phyloP scores from a whole-genome alignment of 148 eudicot genomes.

The Drosera capensis region DNA sequence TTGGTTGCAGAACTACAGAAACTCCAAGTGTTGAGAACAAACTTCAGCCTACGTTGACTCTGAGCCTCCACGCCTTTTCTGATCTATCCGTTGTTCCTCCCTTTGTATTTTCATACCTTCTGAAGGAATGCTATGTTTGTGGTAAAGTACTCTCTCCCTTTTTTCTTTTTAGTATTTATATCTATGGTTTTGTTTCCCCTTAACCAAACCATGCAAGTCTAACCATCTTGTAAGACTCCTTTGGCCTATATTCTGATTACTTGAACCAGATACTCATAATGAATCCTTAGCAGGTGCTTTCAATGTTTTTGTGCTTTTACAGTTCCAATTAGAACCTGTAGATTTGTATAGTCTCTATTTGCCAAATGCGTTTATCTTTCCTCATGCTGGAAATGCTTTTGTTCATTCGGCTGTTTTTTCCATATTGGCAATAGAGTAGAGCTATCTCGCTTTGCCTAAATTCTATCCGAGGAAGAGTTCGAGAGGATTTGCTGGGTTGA shows the following conservation, averaged over 20 bases:
- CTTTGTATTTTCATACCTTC: slow-evolving; percentile 60
- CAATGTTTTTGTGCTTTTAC: too few species aligned
- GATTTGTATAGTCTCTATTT: too few species aligned
- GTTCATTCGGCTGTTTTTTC: too few species aligned
- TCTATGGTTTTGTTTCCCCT: background rate
- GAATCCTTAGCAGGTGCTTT: too few species aligned
- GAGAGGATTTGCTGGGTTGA: too few species aligned
- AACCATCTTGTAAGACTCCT: background rate
- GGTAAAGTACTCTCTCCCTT: slow-evolving; percentile 21
- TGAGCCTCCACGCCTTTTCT: slow-evolving; percentile 55
- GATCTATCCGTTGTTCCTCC: slow-evolving; percentile 85
- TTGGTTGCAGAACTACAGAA: slow-evolving; percentile 10
- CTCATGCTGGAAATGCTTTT: too few species aligned
- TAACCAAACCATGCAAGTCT: background rate
- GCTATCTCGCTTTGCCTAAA: too few species aligned
- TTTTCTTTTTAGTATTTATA: background rate
- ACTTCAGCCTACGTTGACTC: slow-evolving; percentile 21
- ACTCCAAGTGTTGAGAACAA: slow-evolving; percentile 11
- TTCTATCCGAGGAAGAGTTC: too few species aligned
- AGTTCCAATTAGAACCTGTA: too few species aligned
- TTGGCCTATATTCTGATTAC: background rate
- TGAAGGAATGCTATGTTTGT: slow-evolving; percentile 60
- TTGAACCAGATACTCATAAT: too few species aligned
- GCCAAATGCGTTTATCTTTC: too few species aligned
- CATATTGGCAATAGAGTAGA: too few species aligned